Evolutionary conservation across 768 basidiomycete genomes (phyloP).

Genomic region (Mycena olivaceomarginata): DNA sequence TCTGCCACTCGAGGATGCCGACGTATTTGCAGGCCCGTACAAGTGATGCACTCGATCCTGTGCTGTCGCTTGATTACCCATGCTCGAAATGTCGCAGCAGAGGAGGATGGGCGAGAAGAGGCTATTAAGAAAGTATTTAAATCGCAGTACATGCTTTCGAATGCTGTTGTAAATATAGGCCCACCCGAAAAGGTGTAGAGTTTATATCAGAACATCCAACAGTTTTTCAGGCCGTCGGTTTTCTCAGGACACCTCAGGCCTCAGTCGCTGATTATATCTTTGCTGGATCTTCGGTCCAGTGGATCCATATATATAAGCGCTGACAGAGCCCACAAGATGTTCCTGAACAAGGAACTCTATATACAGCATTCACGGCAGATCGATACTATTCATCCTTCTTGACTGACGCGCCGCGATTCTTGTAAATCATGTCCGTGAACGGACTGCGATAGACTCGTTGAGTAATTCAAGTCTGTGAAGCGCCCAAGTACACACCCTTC

Average conservation of each 20-base stretch:
- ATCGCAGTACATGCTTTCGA: background rate
- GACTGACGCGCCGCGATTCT: background rate
- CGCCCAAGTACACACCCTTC: constrained; percentile 14
- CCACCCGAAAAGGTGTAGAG: background rate
- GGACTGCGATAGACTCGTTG: background rate
- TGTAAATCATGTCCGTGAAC: constrained; percentile 15
- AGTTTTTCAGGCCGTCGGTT: too few relatives aligned
- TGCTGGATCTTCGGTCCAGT: too few relatives aligned
- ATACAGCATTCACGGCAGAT: background rate
- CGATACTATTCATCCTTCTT: background rate
- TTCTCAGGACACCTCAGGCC: too few relatives aligned
- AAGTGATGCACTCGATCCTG: constrained; percentile 32
- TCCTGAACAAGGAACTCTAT: background rate
- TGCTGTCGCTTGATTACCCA: constrained; percentile 34
- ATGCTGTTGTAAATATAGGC: background rate
- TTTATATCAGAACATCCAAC: background rate
- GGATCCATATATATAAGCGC: too few relatives aligned
- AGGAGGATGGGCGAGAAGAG: constrained; percentile 20
- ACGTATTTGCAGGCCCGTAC: constrained; percentile 10
- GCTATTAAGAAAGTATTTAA: background rate
- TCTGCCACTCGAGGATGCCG: background rate
- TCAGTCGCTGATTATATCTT: too few relatives aligned
- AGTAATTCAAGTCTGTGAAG: background rate
- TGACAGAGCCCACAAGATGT: too few relatives aligned
- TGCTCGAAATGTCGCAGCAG: constrained; percentile 34